phyloP scores from a whole-genome alignment of 768 basidiomycete genomes.

The Amanita jacksonii region DNA sequence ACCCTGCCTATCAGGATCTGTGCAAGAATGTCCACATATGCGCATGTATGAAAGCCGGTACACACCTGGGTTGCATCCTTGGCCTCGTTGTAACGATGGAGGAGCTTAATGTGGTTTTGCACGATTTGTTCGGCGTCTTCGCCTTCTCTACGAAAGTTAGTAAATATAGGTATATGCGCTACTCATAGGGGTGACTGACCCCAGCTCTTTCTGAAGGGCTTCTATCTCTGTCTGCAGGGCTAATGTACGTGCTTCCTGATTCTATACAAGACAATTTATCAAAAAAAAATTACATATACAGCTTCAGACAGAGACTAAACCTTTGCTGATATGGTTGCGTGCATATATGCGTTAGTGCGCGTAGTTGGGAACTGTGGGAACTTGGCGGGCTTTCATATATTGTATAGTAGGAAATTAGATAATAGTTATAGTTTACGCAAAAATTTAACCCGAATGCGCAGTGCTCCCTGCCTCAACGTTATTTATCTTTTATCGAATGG shows the following conservation, averaged over 20 bases:
- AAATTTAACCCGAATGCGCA: no score
- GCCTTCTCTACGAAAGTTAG: slow-evolving; percentile 19
- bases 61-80: slow-evolving; percentile 74
- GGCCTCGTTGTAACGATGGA: slow-evolving; percentile 73
- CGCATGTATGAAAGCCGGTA: slow-evolving; percentile 3
- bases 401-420: background rate
- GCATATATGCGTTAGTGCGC: background rate
- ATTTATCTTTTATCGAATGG: no score
- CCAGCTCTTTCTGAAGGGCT: slow-evolving; percentile 36
- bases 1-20: slow-evolving; percentile 78
- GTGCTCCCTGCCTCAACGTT: no score
- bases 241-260: slow-evolving; percentile 38
- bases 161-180: slow-evolving; percentile 12
- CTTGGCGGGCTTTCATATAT: no score
- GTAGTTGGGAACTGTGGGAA: no score
- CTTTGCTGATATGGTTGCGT: slow-evolving; percentile 8
- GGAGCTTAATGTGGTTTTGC: slow-evolving; percentile 56
- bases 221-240: slow-evolving; percentile 41
- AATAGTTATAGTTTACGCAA: no score
- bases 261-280: slow-evolving; percentile 20
- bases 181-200: slow-evolving; percentile 21
- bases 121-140: slow-evolving; percentile 51
- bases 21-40: background rate
- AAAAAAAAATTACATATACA: background rate
- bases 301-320: background rate